A percentile compares a stretch with the other conserved stretches of the same genome.
These are phyloP conservation scores for Barnettozyma populi DNA, from an alignment of 805 yeast genomes.

Conservation along the genomic window DNA sequence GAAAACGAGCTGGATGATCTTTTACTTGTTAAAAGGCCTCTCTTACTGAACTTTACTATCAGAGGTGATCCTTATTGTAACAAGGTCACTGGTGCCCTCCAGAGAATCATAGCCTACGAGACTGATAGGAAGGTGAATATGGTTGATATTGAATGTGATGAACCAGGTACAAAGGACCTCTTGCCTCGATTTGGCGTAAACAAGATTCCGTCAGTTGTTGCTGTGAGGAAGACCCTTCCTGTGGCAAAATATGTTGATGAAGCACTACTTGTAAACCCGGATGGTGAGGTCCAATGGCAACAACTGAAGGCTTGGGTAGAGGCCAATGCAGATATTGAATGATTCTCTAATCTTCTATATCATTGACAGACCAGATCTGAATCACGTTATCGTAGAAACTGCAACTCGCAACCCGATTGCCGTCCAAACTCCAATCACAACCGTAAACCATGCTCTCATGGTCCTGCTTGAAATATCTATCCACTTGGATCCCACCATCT, in stretches of 20 bases:
- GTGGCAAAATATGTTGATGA: constrained; percentile 32
- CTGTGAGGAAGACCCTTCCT: constrained; percentile 61
- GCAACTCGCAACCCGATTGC: constrained; percentile 61
- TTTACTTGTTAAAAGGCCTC: constrained; percentile 48
- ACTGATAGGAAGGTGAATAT: constrained; percentile 49
- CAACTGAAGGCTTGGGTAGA: constrained; percentile 40
- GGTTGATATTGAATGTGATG: constrained; percentile 71
- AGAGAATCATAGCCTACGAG: constrained; percentile 42
- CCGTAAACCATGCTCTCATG: constrained; percentile 96
- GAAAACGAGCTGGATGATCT: constrained; percentile 55
- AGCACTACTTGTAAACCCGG: constrained; percentile 20
- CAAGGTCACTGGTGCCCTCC: constrained; percentile 56
- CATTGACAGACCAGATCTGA: constrained; percentile 55
- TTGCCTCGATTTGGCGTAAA: constrained; percentile 50
- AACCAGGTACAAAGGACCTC: constrained; percentile 54
- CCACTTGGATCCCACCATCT: constrained; percentile 24
- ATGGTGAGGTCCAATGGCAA: constrained; percentile 38
- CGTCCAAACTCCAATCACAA: constrained; percentile 71
- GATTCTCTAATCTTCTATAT: background rate
- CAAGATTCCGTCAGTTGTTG: constrained; percentile 61
- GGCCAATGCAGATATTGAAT: constrained; percentile 31
- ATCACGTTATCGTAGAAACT: constrained; percentile 86
- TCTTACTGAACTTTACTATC: constrained; percentile 66
- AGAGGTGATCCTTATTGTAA: constrained; percentile 60
- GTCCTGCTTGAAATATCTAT: constrained; percentile 50